Percentiles rank a stretch among this genome's conserved stretches.
These are phyloP conservation scores for Phialocephala subalpina DNA, from an alignment of 2,329 filamentous ascomycete genomes.

Conservation along the genomic window DNA sequence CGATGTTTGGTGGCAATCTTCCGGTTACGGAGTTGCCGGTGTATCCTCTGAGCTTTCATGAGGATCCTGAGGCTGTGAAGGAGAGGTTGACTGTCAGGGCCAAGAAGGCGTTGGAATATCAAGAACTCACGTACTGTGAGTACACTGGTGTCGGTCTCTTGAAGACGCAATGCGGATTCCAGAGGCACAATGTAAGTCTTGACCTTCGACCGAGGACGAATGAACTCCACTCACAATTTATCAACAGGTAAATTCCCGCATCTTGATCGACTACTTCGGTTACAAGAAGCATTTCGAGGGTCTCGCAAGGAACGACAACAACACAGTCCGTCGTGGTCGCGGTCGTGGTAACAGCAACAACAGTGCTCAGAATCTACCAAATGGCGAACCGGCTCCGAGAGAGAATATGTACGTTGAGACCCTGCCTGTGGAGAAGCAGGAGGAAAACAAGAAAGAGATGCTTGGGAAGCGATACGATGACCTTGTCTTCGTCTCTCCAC, in stretches of 20 bases:
- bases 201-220: conserved; percentile 25
- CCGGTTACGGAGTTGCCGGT: conserved; percentile 50
- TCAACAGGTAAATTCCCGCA: conserved; percentile 28
- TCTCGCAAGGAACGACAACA: conserved; percentile 17
- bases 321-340: neutral
- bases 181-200: conserved; percentile 42
- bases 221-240: conserved; percentile 27
- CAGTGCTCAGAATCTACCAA: neutral
- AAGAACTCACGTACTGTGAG: conserved; percentile 50
- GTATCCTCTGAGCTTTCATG: conserved; percentile 46
- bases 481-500: conserved; percentile 51
- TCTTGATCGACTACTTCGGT: conserved; percentile 33
- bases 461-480: conserved; percentile 46
- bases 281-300: conserved; percentile 34
- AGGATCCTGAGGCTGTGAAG: conserved; percentile 34
- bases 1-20: conserved; percentile 49
- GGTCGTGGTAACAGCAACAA: neutral
- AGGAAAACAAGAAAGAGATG: conserved; percentile 51
- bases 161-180: conserved; percentile 17
- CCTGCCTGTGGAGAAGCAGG: conserved; percentile 44
- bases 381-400: neutral
- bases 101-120: conserved; percentile 51
- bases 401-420: conserved; percentile 39
- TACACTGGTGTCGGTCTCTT: conserved; percentile 52
- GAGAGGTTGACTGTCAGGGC: conserved; percentile 45